These are phyloP conservation scores for Boletus subparvulus DNA, from an alignment of 768 basidiomycete species.

Conservation along the genomic window DNA sequence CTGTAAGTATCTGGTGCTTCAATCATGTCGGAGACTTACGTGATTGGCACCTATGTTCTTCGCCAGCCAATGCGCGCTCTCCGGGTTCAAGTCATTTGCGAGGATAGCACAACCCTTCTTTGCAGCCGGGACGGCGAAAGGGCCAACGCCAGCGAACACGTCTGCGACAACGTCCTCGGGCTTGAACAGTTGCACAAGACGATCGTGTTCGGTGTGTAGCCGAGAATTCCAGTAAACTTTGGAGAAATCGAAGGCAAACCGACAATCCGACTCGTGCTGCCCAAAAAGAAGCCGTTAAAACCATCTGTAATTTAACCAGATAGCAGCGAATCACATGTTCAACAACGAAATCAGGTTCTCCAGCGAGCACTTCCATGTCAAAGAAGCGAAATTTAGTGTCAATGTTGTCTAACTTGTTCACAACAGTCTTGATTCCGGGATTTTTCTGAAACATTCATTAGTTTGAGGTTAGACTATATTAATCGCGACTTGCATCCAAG, in stretches of 20 bases:
- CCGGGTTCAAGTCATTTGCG: slow-evolving; percentile 94
- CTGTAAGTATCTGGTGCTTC: slow-evolving; percentile 1
- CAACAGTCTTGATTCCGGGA: slow-evolving; percentile 75
- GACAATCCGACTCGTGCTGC: slow-evolving; percentile 82
- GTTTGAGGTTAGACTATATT: background rate
- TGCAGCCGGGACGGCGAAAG: slow-evolving; percentile 91
- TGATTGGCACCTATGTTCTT: slow-evolving; percentile 76
- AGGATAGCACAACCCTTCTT: slow-evolving; percentile 88
- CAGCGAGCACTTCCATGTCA: slow-evolving; percentile 94
- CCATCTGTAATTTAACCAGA: background rate
- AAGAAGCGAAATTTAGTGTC: slow-evolving; percentile 89
- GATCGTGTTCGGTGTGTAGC: slow-evolving; percentile 85
- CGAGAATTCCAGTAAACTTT: slow-evolving; percentile 99
- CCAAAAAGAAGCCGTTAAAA: slow-evolving; percentile 1
- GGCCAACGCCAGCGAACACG: slow-evolving; percentile 96
- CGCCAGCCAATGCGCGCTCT: slow-evolving; percentile 72
- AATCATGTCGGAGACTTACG: slow-evolving; percentile 42
- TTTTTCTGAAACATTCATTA: slow-evolving; percentile 69
- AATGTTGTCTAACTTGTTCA: slow-evolving; percentile 91
- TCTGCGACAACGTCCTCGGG: slow-evolving; percentile 84
- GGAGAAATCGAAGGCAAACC: slow-evolving; percentile 91
- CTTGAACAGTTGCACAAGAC: slow-evolving; percentile 72
- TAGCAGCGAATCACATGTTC: slow-evolving; percentile 63
- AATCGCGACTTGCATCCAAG: slow-evolving; percentile 65
- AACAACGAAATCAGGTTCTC: slow-evolving; percentile 83